phyloP scores from a whole-genome alignment of 2,329 filamentous ascomycete species.

The Rutstroemia sydowiana region DNA sequence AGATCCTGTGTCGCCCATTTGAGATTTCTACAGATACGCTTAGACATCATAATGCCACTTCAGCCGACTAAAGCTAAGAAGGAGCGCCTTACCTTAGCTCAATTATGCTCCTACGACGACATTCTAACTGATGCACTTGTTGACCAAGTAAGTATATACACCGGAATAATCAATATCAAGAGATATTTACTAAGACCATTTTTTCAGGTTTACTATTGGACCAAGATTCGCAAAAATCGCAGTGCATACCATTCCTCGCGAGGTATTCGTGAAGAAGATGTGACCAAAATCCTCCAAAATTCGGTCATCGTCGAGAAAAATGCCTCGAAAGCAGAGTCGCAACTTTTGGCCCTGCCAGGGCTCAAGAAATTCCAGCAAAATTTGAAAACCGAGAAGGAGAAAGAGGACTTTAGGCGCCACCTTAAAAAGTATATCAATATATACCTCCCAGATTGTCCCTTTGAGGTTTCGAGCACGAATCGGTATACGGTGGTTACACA shows the following conservation, averaged over 20 bases:
- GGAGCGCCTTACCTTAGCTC: slow-evolving; percentile 73
- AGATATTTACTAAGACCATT: neutral
- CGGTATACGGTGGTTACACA: slow-evolving; percentile 87
- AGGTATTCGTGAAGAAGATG: slow-evolving; percentile 61
- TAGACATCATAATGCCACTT: slow-evolving; percentile 33
- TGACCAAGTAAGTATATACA: slow-evolving; percentile 70
- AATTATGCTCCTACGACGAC: slow-evolving; percentile 90
- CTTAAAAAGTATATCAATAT: slow-evolving; percentile 86
- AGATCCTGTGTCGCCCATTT: neutral
- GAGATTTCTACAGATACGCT: neutral
- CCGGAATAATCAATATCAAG: neutral
- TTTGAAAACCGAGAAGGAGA: slow-evolving; percentile 69
- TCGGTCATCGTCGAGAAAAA: slow-evolving; percentile 72
- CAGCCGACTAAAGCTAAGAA: slow-evolving; percentile 46
- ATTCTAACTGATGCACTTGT: slow-evolving; percentile 90
- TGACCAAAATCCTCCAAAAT: slow-evolving; percentile 52
- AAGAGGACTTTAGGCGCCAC: slow-evolving; percentile 79
- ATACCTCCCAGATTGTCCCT: slow-evolving; percentile 88
- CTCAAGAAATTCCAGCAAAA: slow-evolving; percentile 62
- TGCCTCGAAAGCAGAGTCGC: slow-evolving; percentile 59
- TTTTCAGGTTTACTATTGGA: slow-evolving; percentile 86
- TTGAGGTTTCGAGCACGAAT: slow-evolving; percentile 89
- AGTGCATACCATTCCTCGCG: slow-evolving; percentile 78
- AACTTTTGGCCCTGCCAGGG: slow-evolving; percentile 65
- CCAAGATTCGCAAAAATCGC: slow-evolving; percentile 88